A percentile compares a stretch with the other conserved stretches of the same genome.
Conservation (phyloP, 2,329 filamentous ascomycete genomes). For the Trichoderma asperellum region DNA sequence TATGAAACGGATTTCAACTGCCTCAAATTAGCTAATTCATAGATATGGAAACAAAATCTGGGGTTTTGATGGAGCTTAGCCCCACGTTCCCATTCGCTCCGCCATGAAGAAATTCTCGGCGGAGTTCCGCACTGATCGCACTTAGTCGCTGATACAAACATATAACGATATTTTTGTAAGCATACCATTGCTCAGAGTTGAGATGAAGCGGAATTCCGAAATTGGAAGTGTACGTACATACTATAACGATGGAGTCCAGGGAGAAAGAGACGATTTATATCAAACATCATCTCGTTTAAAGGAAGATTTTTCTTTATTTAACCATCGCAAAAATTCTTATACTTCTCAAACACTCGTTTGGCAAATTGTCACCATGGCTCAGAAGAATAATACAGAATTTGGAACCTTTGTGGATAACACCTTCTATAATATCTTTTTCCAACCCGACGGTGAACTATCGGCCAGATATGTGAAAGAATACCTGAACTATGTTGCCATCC, state of each 20-base stretch:
- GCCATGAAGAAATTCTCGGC: background rate
- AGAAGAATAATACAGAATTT: slow-evolving; percentile 1
- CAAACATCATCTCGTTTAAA: background rate
- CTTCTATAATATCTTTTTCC: background rate
- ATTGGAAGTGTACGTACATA: too few species aligned
- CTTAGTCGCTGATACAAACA: background rate
- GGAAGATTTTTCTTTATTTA: background rate
- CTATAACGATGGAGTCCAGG: too few species aligned
- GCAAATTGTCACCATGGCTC: background rate
- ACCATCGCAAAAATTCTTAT: background rate
- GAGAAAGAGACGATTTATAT: background rate
- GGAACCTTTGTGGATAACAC: slow-evolving; percentile 2
- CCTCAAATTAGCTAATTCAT: background rate
- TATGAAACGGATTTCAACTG: background rate
- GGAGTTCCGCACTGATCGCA: slow-evolving; percentile 4
- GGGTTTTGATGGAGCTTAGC: background rate
- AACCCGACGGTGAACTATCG: slow-evolving; percentile 2
- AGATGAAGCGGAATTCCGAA: background rate
- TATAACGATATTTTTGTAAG: background rate
- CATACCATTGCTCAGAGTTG: background rate
- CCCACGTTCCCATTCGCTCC: background rate
- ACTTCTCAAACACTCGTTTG: background rate
- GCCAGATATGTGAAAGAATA: background rate
- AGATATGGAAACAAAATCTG: background rate
- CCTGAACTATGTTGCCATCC: too few species aligned